Base-by-base conservation (phyloP, 2,329 filamentous ascomycete species). In the Aaosphaeria arxii region DNA sequence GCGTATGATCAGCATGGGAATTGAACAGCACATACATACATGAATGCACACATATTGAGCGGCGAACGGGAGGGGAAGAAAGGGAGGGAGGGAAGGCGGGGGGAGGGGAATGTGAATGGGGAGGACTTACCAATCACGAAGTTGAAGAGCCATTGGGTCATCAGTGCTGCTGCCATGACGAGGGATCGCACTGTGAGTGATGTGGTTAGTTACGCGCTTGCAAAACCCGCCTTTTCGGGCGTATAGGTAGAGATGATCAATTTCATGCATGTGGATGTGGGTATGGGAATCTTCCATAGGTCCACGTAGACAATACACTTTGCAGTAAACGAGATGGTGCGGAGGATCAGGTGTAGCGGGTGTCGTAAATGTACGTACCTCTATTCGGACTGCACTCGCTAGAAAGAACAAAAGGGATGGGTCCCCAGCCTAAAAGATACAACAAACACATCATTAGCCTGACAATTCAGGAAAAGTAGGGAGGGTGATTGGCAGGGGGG, bases 321-420 rank as follows among this genome's bases (percentile, higher is more conserved):
- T 17, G n/a, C 11, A 7, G 31, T 28, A 6, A 9, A 24, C 17
- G 17, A 24, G 17, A 24, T 24, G 17, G 17, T 24, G 17, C 2
- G 17, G 17, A 24, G 17, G 17, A 24, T 24, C 17, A 24, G 17
- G 17, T 24, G 17, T 24, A 24, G 17, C 17, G 17, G 17, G 17
- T 24, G 17, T 24, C 17, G 17, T 24, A 24, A 24, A 24, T 24
- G 17, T 4, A 55, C 57, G 50, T 52, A 62, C 59, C 57, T 49
- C 69, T 65, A 54, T 71, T 72, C 11, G 69, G 69, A 30, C 60
- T 62, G 57, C 67, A 71, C 50, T 76, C 73, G 5, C 68, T 70
- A 7, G 62, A 63, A n/a, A 76, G 61, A 13, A 76, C 67, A 49
- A 73, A 76, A 1, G 74, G 72, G 5, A 72, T 72, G 1, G 73